A percentile compares a stretch with the other conserved stretches of the same genome.
phyloP scores from a whole-genome alignment of 805 yeast species.

The Ogataea pini region DNA sequence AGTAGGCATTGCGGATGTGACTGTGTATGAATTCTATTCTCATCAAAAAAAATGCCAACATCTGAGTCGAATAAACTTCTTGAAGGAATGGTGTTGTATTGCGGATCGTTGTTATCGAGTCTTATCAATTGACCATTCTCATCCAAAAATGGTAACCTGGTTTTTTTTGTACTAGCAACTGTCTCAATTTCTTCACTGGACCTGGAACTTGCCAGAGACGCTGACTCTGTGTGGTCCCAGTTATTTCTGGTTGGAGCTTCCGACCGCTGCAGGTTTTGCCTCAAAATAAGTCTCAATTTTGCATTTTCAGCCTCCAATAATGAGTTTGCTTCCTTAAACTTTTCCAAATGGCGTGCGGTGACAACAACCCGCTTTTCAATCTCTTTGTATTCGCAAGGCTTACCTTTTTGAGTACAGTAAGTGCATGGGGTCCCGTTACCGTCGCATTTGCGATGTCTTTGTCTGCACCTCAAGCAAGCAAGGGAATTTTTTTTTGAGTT shows the following conservation, averaged over 20 bases:
- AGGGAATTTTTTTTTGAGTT: constrained; percentile 11
- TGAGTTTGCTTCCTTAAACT: constrained; percentile 61
- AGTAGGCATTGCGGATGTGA: no score
- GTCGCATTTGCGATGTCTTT: constrained; percentile 69
- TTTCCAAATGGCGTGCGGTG: constrained; percentile 60
- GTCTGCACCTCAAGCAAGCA: constrained; percentile 60
- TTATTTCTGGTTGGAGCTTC: background rate
- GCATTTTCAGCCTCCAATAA: constrained; percentile 61
- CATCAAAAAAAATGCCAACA: constrained; percentile 46
- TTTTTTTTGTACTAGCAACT: background rate
- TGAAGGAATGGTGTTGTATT: constrained; percentile 64
- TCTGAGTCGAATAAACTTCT: constrained; percentile 76
- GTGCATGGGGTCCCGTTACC: constrained; percentile 64
- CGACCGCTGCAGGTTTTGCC: constrained; percentile 18
- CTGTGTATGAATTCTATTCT: background rate
- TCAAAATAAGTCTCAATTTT: constrained; percentile 42
- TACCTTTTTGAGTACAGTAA: constrained; percentile 55
- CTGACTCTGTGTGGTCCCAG: background rate
- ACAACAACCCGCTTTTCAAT: constrained; percentile 66
- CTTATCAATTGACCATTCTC: constrained; percentile 55
- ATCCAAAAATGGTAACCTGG: constrained; percentile 60
- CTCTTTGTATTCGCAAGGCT: constrained; percentile 64
- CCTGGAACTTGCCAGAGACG: background rate
- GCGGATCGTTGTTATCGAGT: constrained; percentile 48
- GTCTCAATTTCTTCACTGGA: background rate